Base-by-base conservation (phyloP, 148 eudicot species). In the Chenopodium quinoa region DNA sequence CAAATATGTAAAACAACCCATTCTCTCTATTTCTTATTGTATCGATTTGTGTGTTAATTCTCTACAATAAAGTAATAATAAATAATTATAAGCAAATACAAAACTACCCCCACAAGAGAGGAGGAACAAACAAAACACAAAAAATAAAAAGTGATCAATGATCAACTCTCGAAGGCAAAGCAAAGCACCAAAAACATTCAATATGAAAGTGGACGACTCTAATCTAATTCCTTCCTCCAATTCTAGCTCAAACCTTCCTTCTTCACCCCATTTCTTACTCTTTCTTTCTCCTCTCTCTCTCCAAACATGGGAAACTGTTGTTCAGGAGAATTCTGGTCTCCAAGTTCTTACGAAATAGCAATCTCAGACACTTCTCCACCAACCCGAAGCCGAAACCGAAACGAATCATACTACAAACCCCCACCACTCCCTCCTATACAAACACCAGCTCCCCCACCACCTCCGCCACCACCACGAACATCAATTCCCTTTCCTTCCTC, bases 301-400 rank as follows among this genome's bases (percentile, higher is more conserved):
- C 22, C 47, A 37, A 13, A 71, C 12, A 84, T 84, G 86, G 86
- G 86, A 65, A 84, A 78, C 54, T 84, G 86, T 52, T 84, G 48
- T 75, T 76, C 80, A 3, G n/a, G 73, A 68, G 80, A 79, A 2
- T 83, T 0, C 31, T 79, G 82, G 75, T 75, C 74, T 13, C 82
- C 83, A 16, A 81, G 60, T 56, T 65, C n/a, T 25, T 77, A 78
- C 52, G 89, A 92, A 9, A 89, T 92, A 70, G 80, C 86, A 64
- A 92, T 90, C 54, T 68, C 85, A 20, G 83, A 78, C 78, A 68
- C 85, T 29, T 77, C 84, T 16, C 71, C 77, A 20, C 16, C 20
- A 56, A 52, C 14, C 56, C 56, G 56, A 52, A 52, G 56, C 56
- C 56, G 56, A 52, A 56, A 56, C 62, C 73, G 32, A 37, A 62